These are phyloP conservation scores for Halophytophthora polymorphica DNA, from an alignment of 352 stramenopile genomes.

Conservation along the genomic window DNA sequence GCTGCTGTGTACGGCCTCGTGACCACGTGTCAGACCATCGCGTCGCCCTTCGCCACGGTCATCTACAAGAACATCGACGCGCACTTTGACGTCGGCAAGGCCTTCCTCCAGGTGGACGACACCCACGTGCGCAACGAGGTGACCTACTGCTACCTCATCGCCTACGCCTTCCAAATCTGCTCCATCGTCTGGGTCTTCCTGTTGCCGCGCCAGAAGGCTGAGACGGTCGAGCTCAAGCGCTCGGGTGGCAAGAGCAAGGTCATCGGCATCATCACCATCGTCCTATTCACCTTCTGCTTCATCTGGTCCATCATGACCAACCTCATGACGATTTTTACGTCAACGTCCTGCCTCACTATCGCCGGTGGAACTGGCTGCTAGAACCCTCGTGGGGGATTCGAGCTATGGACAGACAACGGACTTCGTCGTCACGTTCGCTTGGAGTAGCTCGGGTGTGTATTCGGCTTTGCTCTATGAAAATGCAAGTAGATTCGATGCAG, in stretches of 20 bases:
- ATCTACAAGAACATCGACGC: constrained; percentile 52
- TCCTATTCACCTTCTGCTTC: constrained; percentile 38
- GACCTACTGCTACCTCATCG: constrained; percentile 35
- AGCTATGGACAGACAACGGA: too few species aligned
- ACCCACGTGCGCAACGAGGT: constrained; percentile 31
- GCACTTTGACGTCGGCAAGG: constrained; percentile 34
- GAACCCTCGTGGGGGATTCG: neutral
- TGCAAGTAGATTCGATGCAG: neutral
- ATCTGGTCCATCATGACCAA: constrained; percentile 51
- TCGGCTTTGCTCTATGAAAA: constrained; percentile 19
- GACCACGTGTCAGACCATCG: constrained; percentile 37
- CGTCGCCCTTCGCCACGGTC: constrained; percentile 36
- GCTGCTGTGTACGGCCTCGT: constrained; percentile 46
- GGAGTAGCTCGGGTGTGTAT: neutral
- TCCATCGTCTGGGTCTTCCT: constrained; percentile 35
- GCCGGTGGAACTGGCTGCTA: constrained; percentile 36
- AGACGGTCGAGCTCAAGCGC: constrained; percentile 40
- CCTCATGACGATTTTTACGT: constrained; percentile 41
- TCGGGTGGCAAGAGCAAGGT: constrained; percentile 29
- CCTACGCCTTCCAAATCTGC: constrained; percentile 39
- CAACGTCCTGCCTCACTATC: constrained; percentile 36
- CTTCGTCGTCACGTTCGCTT: neutral
- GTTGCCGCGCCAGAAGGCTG: constrained; percentile 37
- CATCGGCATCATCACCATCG: constrained; percentile 35
- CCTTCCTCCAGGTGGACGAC: constrained; percentile 24